phyloP scores from a whole-genome alignment of 331 rosid genomes.

The Rosa hybrid region DNA sequence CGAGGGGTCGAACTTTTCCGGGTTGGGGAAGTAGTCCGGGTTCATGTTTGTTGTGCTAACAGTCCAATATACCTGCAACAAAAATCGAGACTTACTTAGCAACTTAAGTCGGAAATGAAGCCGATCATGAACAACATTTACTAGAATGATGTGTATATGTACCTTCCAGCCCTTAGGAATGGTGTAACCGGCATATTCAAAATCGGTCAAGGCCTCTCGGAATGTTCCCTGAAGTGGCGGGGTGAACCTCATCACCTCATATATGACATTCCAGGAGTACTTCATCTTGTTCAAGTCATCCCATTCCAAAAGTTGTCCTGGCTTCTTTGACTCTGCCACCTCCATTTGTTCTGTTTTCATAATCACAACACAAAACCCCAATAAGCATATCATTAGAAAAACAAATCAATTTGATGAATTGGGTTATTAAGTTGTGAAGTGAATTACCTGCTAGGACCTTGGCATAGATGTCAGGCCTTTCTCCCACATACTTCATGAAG shows the following conservation, averaged over 20 bases:
- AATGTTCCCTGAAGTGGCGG: conserved; percentile 47
- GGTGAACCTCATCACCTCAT: conserved; percentile 38
- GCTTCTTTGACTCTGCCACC: conserved; percentile 19
- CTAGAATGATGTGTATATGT: neutral
- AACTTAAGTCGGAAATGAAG: neutral
- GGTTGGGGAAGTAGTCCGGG: conserved; percentile 30
- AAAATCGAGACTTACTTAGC: neutral
- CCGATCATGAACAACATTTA: neutral
- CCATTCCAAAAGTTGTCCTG: conserved; percentile 35
- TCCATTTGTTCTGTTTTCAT: conserved; percentile 33
- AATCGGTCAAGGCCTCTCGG: conserved; percentile 34
- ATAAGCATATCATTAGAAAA: neutral
- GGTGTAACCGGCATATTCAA: conserved; percentile 37
- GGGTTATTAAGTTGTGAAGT: neutral
- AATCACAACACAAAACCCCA: neutral
- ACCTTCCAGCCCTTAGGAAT: conserved; percentile 51
- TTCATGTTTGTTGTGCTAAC: conserved; percentile 33
- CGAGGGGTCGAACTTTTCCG: conserved; percentile 35
- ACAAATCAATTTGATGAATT: neutral
- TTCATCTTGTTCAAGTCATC: conserved; percentile 40
- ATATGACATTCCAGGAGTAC: conserved; percentile 31
- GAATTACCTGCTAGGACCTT: conserved; percentile 35
- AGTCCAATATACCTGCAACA: conserved; percentile 40
- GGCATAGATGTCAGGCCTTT: conserved; percentile 34
- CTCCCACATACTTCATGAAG: conserved; percentile 43